Evolutionary conservation across 2,329 filamentous ascomycete species (phyloP).

Genomic region (Hypoxylon sp.): DNA sequence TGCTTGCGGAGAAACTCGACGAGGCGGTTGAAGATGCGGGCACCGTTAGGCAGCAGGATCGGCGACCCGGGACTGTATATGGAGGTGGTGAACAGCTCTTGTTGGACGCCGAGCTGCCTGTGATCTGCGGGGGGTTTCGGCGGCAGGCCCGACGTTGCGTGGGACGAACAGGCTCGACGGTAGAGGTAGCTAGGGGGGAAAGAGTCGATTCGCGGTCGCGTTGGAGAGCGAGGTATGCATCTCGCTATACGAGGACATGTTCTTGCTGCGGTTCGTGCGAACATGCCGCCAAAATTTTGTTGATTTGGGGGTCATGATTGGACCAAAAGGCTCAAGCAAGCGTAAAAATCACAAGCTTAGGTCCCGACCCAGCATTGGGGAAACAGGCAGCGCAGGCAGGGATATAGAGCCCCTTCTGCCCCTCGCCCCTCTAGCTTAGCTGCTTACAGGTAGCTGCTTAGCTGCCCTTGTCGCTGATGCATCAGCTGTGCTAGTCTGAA

Average conservation of each 20-base stretch:
- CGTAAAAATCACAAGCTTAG: constrained; percentile 12
- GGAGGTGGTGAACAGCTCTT: constrained; percentile 82
- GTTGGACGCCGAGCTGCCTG: constrained; percentile 66
- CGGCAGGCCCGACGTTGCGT: constrained; percentile 37
- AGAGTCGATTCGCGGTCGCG: neutral
- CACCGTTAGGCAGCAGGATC: constrained; percentile 82
- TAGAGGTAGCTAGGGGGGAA: constrained; percentile 4
- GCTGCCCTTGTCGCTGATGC: too few relatives aligned
- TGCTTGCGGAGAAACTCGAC: constrained; percentile 83
- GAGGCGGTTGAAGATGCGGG: constrained; percentile 83
- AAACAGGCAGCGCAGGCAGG: constrained; percentile 14
- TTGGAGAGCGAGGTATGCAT: constrained; percentile 30
- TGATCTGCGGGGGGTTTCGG: constrained; percentile 57
- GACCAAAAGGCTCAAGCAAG: neutral
- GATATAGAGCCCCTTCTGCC: neutral
- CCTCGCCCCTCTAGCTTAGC: neutral
- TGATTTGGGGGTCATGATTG: constrained; percentile 16
- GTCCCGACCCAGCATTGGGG: neutral
- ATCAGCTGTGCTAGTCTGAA: constrained; percentile 16
- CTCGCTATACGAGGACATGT: constrained; percentile 22
- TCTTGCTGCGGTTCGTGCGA: constrained; percentile 34
- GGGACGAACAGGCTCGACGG: constrained; percentile 42
- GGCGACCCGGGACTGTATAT: constrained; percentile 85
- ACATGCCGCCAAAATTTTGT: constrained; percentile 39
- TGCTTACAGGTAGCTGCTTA: too few relatives aligned